Base-by-base conservation (phyloP, 2,329 filamentous ascomycete genomes). In the Sporothrix luriei region DNA sequence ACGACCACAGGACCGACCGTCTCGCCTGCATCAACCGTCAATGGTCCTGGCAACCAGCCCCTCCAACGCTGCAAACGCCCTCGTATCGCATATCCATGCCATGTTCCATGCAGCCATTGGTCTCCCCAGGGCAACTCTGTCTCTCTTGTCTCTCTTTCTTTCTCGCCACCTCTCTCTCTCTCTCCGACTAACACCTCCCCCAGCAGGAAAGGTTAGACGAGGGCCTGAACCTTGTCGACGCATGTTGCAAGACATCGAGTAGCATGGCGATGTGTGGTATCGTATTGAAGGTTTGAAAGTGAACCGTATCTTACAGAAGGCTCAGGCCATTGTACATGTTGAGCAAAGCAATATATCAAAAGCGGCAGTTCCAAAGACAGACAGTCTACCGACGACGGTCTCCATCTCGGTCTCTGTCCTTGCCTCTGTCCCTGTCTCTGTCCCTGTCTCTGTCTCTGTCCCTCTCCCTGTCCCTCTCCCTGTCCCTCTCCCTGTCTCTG, bases 371-470 rank as follows among this genome's bases (percentile, higher is more conserved):
- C 2, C 13, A 16, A 13, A 13, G 9, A 43, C 40, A 43, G 33
- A 46, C 10, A 62, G 38, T 16, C 38, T 62, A 62, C 11, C 38
- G 38, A 26, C 38, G 57, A 14, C 38, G 61, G 62, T 48, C 66
- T 51, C 67, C 16, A 26, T 62, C 66, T 13, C 65, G 48, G 19
- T 55, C 55, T 2, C 33, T 70, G 52, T 77, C 74, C 46, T 24
- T 16, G 24, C 33, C 51, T 7, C 13, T 11, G 29, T 33, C 29
- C 29, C 19, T 13, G 26, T 19, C n/a, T 4, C 64, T 49, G 48
- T 77, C 74, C 49, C 75, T 76, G 70, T 77, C 77, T 74, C 74
- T 75, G 54, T 48, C 66, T 55, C 67, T 21, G n/a, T 62, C 66
- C 19, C 65, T 33, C 7, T 55, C 55, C 3, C 33, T 70, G 52